phyloP scores from a whole-genome alignment of 2,329 filamentous ascomycete genomes.

The Sclerotinia subarctica region DNA sequence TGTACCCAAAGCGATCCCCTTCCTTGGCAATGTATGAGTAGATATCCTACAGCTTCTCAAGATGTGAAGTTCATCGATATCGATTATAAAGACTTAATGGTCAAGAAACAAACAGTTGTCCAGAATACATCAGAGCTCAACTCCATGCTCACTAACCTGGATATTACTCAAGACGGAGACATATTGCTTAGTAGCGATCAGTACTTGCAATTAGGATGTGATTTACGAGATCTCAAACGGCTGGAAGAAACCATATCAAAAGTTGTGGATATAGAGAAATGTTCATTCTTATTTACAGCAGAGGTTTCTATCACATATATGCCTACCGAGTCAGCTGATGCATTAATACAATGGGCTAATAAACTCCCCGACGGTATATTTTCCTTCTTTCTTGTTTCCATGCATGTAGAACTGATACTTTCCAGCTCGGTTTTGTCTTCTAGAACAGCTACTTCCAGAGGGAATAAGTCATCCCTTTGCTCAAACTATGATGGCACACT shows the following conservation, averaged over 20 bases:
- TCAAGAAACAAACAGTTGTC: constrained; percentile 68
- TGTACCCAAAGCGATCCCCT: constrained; percentile 68
- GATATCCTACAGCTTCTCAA: constrained; percentile 57
- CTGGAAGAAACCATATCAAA: constrained; percentile 58
- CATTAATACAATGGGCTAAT: constrained; percentile 74
- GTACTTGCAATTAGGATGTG: constrained; percentile 79
- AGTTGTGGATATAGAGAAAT: constrained; percentile 56
- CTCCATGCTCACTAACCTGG: constrained; percentile 48
- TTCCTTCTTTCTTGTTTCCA: neutral
- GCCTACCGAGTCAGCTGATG: constrained; percentile 69
- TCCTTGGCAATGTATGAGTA: constrained; percentile 75
- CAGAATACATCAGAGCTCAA: constrained; percentile 59
- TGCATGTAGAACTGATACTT: constrained; percentile 24
- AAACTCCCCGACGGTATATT: constrained; percentile 61
- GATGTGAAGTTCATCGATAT: constrained; percentile 74
- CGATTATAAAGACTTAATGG: constrained; percentile 78
- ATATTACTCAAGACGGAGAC: constrained; percentile 42
- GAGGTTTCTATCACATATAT: constrained; percentile 93
- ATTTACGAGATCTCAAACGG: constrained; percentile 64
- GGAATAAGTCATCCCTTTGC: constrained; percentile 80
- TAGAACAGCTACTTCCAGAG: constrained; percentile 83
- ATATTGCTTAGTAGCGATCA: constrained; percentile 62
- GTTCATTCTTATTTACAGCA: constrained; percentile 73
- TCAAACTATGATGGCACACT: constrained; percentile 79
- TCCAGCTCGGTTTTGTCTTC: constrained; percentile 73